Base-by-base conservation (phyloP, 1,139 yeast species). In the Candida sanyaensis region DNA sequence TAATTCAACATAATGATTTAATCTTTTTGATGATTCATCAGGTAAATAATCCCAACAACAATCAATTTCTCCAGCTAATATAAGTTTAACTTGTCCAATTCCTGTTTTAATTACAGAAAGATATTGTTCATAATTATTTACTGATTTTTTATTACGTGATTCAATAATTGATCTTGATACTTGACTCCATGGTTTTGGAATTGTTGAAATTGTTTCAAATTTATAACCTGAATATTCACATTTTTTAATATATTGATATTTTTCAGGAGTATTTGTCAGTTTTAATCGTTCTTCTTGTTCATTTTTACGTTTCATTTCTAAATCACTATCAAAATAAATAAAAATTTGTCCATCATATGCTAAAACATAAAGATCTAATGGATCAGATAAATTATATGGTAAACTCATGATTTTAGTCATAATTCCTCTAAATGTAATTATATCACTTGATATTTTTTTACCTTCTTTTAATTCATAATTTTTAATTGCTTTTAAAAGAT, bases 11-110 rank as follows among this genome's bases (percentile, higher is more conserved):
- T 93, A 95, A 65, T 90, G 96, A 7, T 77, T 66, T 42, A 89
- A 69, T 17, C 84, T 80, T 44, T 73, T 76, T 8, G 11, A 7
- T 13, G n/a, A 5, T 29, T n/a, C 67, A 3, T 70, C 79, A 10
- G 93, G 92, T 52, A 83, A 75, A 59, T 83, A 89, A 66, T 91
- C 97, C 78, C 84, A 86, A 9, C 86, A 84, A 62, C 97, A 86
- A 65, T 92, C 98, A 13, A 92, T 88, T 65, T 93, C 98, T 1
- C 97, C 97, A 1, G 93, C 97, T 42, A 92, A 68, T 2, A 88
- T 63, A 41, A 91, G 68, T 56, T 80, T 81, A 27, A 83, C 78
- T 45, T 78, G 77, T 4, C 97, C 97, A 10, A 91, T 83, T 1
- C 97, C 96, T 0, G 97, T 86, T 53, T 81, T 78, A 6, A 91